Evolutionary conservation across 2,329 filamentous ascomycete genomes (phyloP), one percentile per base, ranked within the genome.

Genomic region (Plenodomus tracheiphilus): DNA sequence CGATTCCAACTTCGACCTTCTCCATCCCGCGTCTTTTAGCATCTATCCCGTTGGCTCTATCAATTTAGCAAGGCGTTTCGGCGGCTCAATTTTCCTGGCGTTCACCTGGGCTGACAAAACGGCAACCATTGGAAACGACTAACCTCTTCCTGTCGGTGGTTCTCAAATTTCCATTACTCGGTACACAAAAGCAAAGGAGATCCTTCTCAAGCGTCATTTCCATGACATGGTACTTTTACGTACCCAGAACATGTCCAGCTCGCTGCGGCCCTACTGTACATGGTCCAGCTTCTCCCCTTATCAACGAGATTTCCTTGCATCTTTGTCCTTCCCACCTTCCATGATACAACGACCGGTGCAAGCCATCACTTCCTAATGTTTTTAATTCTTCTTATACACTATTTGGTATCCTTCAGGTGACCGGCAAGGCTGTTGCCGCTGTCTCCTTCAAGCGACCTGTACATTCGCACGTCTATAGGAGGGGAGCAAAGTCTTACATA

Each of bases 21-120:
- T 21, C 51, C 36, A 48, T 48, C 51, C 48, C 30, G 43, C 45
- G 37, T 53, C 36, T 39, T 42, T 48, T 42, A 48, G 48, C 45
- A 51, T 54, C 49, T 39, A 53, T 58, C 59, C 57, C 41, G 43
- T 59, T 55, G 53, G 47, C 55, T 62, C 46, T 54, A 60, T 59
- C 53, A 53, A 55, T 64, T 68, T 70, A 71, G 68, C 68, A 69
- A 53, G 69, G 69, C 69, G 69, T 71, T 68, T 54, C 49, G 66
- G 64, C 52, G 54, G 53, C 48, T 59, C 49, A 32, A 28, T 42
- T 48, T 59, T 5, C 10, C 49, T 56, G 39, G 48, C 57, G 50
- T 61, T 20, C 51, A 53, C 56, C 54, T 30, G 51, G 52, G 49
- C 50, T 51, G 55, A 25, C 50, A 50, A 43, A 54, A 58, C 59